Conservation (phyloP, 352 stramenopile genomes). For the Pythium brachiatum region DNA sequence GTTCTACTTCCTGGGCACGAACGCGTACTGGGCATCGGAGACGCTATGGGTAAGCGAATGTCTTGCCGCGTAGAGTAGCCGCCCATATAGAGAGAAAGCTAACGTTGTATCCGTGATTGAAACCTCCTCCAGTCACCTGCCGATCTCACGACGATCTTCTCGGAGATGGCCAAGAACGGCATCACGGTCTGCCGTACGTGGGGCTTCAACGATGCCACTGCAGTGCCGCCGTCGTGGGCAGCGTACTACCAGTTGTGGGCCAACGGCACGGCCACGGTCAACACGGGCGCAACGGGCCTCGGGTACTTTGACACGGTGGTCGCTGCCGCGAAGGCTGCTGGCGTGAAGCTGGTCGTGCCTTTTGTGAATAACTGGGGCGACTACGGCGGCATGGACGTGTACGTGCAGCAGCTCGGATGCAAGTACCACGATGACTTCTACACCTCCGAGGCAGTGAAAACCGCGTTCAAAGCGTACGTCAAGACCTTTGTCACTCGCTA, state of each 20-base stretch:
- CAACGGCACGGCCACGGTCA: not conserved
- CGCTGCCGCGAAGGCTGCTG: not conserved
- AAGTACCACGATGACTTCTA: not conserved
- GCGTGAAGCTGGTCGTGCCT: not conserved
- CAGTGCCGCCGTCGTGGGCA: not conserved
- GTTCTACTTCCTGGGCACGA: not conserved
- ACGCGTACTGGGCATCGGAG: not conserved
- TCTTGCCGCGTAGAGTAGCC: not conserved
- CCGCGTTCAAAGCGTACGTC: not conserved
- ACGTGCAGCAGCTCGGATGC: not conserved
- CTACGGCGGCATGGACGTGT: not conserved
- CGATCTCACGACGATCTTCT: not conserved
- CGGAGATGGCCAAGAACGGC: not conserved
- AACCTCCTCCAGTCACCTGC: not conserved
- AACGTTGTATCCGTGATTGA: not conserved
- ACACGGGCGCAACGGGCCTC: not conserved
- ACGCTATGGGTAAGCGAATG: not conserved
- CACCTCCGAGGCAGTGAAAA: not conserved
- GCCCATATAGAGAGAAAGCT: not conserved
- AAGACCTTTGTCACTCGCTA: not conserved
- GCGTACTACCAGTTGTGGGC: conserved; percentile 1
- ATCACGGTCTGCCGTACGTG: not conserved
- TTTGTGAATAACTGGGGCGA: not conserved
- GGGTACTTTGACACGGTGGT: not conserved
- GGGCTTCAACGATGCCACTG: not conserved